A percentile compares a stretch with the other conserved stretches of the same genome.
Conservation (phyloP, 805 yeast species). For the Candida insectalens region DNA sequence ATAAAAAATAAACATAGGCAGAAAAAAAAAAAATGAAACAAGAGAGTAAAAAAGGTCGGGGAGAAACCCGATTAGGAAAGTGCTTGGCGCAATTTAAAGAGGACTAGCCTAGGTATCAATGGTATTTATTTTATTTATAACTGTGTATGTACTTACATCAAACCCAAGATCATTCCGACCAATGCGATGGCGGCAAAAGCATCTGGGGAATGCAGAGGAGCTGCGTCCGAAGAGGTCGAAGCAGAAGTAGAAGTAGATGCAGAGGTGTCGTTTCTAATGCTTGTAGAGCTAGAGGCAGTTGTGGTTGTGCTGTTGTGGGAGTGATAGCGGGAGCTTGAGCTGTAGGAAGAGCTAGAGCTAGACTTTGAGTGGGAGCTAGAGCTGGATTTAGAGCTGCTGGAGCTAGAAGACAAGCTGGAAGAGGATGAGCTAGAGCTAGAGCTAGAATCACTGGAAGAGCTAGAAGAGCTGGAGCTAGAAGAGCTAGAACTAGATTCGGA, state of each 20-base stretch:
- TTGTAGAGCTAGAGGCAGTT: neutral
- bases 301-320: neutral
- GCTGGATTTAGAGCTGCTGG: conserved; percentile 16
- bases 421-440: conserved; percentile 9
- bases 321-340: neutral
- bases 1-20: no score
- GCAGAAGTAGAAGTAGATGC: neutral
- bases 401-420: conserved; percentile 14
- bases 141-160: neutral
- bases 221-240: neutral
- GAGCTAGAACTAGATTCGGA: conserved; percentile 1
- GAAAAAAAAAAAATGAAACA: neutral
- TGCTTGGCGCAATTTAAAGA: no score
- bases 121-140: no score
- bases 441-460: conserved; percentile 7
- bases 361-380: conserved; percentile 7
- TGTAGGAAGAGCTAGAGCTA: conserved; percentile 7
- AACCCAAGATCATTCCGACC: neutral
- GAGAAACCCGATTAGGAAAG: no score
- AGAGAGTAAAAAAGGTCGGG: conserved; percentile 18
- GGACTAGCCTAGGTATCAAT: no score
- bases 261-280: no score
- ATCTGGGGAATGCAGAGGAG: neutral
- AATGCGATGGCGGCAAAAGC: neutral
- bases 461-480: conserved; percentile 2